Evolutionary conservation across 2,329 filamentous ascomycete genomes (phyloP).

Genomic region (Cladosporium oxysporum): DNA sequence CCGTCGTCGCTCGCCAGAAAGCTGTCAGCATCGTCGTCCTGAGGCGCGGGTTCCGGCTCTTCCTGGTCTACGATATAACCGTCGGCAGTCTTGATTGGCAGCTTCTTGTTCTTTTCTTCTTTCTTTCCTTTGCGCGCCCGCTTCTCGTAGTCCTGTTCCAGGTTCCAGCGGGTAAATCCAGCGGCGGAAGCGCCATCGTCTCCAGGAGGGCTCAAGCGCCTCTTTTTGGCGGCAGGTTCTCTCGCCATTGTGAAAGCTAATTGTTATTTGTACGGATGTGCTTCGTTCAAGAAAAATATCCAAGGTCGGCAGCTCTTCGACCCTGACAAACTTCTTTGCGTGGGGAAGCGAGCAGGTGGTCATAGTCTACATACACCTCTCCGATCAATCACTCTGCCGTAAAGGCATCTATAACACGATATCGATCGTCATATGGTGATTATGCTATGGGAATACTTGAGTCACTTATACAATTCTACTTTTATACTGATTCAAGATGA

Average conservation of each 20-base stretch:
- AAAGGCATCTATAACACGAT: too few species aligned
- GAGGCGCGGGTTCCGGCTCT: conserved; percentile 48
- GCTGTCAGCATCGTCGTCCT: conserved; percentile 61
- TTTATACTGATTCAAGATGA: too few species aligned
- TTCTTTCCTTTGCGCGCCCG: conserved; percentile 74
- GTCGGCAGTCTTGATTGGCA: conserved; percentile 85
- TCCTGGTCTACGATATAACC: conserved; percentile 62
- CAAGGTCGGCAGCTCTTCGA: neutral
- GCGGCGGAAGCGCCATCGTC: conserved; percentile 32
- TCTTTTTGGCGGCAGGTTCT: conserved; percentile 51
- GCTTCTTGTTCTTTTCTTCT: conserved; percentile 68
- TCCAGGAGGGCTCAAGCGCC: conserved; percentile 51
- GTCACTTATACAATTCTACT: too few species aligned
- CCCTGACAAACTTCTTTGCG: conserved; percentile 8
- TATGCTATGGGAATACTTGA: too few species aligned
- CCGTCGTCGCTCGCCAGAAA: conserved; percentile 62
- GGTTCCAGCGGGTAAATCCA: conserved; percentile 71
- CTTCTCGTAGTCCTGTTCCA: conserved; percentile 88
- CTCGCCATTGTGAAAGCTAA: conserved; percentile 44
- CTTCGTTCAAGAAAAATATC: neutral
- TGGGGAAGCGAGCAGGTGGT: neutral
- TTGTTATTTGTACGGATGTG: neutral
- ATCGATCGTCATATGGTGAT: too few species aligned
- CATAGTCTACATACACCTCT: neutral
- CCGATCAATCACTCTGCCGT: too few species aligned